Evolutionary conservation across 1,139 yeast species (phyloP).

Genomic region (Candida pseudoviswanathii): DNA sequence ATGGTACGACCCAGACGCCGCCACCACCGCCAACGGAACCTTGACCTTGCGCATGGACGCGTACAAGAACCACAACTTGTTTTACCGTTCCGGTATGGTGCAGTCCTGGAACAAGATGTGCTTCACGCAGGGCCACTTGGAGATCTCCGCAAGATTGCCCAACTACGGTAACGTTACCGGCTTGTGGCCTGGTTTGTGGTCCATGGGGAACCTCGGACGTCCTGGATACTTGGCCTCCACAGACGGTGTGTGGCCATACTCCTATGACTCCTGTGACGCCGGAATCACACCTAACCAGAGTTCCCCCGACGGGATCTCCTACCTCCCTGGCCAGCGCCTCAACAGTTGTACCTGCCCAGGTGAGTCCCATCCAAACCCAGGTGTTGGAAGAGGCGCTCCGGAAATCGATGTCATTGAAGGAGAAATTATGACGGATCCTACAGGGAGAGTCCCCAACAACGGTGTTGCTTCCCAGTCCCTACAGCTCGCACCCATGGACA

Average conservation of each 20-base stretch:
- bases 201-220: conserved; percentile 81
- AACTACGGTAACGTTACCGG: conserved; percentile 71
- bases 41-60: conserved; percentile 72
- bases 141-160: conserved; percentile 71
- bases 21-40: conserved; percentile 66
- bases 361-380: conserved; percentile 78
- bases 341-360: conserved; percentile 71
- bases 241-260: conserved; percentile 88
- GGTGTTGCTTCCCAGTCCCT: conserved; percentile 74
- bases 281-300: conserved; percentile 89
- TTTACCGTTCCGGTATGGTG: conserved; percentile 81
- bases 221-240: conserved; percentile 80
- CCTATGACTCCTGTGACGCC: conserved; percentile 81
- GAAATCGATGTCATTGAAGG: conserved; percentile 88
- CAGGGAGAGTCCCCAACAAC: conserved; percentile 20
- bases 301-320: conserved; percentile 76
- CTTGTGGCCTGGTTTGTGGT: conserved; percentile 90
- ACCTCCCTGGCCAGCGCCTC: conserved; percentile 74
- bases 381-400: conserved; percentile 84
- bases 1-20: conserved; percentile 89
- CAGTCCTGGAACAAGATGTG: conserved; percentile 86
- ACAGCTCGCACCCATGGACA: conserved; percentile 83
- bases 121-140: conserved; percentile 74
- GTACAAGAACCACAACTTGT: conserved; percentile 65
- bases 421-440: conserved; percentile 33